Conservation (phyloP, 2,329 filamentous ascomycete genomes). For the Arthrobotrys sinensis region DNA sequence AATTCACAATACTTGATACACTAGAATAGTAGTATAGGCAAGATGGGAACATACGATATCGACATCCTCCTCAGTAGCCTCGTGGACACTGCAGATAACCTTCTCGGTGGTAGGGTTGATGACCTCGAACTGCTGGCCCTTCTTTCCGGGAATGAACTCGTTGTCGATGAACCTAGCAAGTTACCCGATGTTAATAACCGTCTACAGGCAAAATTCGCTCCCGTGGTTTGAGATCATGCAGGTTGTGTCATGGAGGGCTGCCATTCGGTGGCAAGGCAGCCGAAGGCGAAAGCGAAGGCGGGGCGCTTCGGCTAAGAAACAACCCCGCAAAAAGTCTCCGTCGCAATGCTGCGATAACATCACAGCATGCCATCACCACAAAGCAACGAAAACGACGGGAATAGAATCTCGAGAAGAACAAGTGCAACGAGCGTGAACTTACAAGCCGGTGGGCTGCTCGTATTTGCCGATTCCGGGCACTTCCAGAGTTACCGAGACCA, state of each 20-base stretch:
- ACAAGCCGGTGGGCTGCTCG: conserved; percentile 69
- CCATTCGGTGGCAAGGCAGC: conserved; percentile 33
- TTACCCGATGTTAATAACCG: conserved; percentile 20
- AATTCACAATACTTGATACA: background rate
- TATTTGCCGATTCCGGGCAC: conserved; percentile 68
- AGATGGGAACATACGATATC: conserved; percentile 66
- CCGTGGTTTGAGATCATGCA: conserved; percentile 62
- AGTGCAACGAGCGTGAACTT: conserved; percentile 28
- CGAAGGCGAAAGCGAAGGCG: conserved; percentile 7
- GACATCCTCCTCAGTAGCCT: conserved; percentile 89
- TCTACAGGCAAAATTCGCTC: conserved; percentile 45
- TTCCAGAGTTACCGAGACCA: conserved; percentile 54
- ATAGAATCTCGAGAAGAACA: conserved; percentile 1
- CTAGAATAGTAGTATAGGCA: background rate
- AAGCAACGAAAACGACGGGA: background rate
- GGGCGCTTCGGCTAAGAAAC: conserved; percentile 11
- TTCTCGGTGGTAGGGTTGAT: conserved; percentile 90
- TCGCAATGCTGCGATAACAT: background rate
- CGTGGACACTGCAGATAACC: conserved; percentile 84
- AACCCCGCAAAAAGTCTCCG: conserved; percentile 53
- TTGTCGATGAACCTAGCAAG: conserved; percentile 87
- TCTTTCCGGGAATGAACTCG: conserved; percentile 85
- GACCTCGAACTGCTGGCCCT: conserved; percentile 92
- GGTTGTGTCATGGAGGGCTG: conserved; percentile 1
- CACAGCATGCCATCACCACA: background rate